Conservation (phyloP, 805 yeast species). For the Ogataea chonburiensis region DNA sequence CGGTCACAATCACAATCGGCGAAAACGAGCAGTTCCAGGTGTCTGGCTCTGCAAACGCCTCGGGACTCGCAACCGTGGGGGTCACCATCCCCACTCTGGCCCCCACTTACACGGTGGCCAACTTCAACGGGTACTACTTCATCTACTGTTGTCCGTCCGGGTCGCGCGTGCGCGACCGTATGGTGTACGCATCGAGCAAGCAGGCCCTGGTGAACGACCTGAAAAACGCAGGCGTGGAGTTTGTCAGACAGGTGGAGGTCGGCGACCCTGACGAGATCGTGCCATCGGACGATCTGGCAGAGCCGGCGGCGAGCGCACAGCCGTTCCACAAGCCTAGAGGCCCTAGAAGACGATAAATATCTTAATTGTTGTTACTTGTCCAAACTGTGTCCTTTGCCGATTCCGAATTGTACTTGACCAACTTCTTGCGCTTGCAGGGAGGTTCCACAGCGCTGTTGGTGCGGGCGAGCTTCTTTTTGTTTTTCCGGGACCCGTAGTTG, state of each 20-base stretch:
- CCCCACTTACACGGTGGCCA: constrained; percentile 62
- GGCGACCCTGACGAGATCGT: constrained; percentile 75
- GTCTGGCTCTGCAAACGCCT: constrained; percentile 14
- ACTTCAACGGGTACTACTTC: constrained; percentile 47
- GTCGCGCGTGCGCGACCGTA: constrained; percentile 83
- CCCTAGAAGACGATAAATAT: constrained; percentile 52
- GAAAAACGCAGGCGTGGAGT: constrained; percentile 36
- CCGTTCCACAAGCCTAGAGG: constrained; percentile 66
- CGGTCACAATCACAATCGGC: constrained; percentile 16
- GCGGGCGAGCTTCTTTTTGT: constrained; percentile 19
- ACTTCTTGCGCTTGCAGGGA: constrained; percentile 13
- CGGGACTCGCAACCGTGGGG: constrained; percentile 27
- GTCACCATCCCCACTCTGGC: constrained; percentile 36
- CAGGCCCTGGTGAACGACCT: constrained; percentile 56
- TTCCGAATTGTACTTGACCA: constrained; percentile 17
- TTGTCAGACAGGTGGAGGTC: constrained; percentile 57
- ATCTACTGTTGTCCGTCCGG: constrained; percentile 89
- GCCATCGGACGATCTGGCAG: constrained; percentile 35
- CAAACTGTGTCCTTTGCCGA: constrained; percentile 10
- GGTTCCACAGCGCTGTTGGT: constrained; percentile 20
- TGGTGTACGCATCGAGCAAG: constrained; percentile 86
- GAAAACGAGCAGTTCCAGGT: constrained; percentile 13
- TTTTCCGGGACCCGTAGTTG: constrained; percentile 17
- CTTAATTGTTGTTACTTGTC: constrained; percentile 6
- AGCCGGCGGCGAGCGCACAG: constrained; percentile 3